Percentiles rank a stretch among this genome's conserved stretches.
Evolutionary conservation across 331 rosid species (phyloP).

Genomic region (Malus hybrid): DNA sequence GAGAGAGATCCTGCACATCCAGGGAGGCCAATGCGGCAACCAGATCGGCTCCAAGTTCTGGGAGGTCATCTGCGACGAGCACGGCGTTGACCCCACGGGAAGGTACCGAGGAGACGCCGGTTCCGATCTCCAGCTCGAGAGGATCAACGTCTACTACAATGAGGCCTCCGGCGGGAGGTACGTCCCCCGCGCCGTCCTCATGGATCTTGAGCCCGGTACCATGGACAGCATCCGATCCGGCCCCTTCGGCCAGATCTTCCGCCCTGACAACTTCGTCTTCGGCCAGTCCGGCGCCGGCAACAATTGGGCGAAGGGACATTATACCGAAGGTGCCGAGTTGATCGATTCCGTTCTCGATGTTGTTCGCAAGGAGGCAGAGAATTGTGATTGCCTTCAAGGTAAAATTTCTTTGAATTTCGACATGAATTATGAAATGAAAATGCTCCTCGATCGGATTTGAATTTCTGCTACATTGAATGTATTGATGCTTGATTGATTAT

Average conservation of each 20-base stretch:
- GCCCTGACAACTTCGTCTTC: slow-evolving; percentile 69
- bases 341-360: slow-evolving; percentile 78
- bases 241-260: slow-evolving; percentile 67
- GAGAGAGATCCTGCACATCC: slow-evolving; percentile 81
- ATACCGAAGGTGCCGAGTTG: slow-evolving; percentile 83
- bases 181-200: slow-evolving; percentile 80
- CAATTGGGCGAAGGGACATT: slow-evolving; percentile 87
- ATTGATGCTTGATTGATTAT: neutral
- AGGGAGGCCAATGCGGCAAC: slow-evolving; percentile 89
- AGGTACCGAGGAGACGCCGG: slow-evolving; percentile 36
- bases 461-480: neutral
- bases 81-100: slow-evolving; percentile 68
- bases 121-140: slow-evolving; percentile 59
- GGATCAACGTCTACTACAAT: slow-evolving; percentile 78
- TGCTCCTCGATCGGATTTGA: neutral
- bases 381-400: slow-evolving; percentile 87
- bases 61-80: slow-evolving; percentile 84
- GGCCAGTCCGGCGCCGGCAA: slow-evolving; percentile 70
- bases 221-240: slow-evolving; percentile 94
- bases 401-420: neutral
- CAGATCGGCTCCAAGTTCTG: slow-evolving; percentile 88
- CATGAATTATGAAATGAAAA: neutral
- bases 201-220: slow-evolving; percentile 87
- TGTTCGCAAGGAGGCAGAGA: slow-evolving; percentile 83
- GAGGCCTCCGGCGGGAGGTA: slow-evolving; percentile 81